Evolutionary conservation across 2,329 filamentous ascomycete species (phyloP).

Genomic region (Neonectria punicea): DNA sequence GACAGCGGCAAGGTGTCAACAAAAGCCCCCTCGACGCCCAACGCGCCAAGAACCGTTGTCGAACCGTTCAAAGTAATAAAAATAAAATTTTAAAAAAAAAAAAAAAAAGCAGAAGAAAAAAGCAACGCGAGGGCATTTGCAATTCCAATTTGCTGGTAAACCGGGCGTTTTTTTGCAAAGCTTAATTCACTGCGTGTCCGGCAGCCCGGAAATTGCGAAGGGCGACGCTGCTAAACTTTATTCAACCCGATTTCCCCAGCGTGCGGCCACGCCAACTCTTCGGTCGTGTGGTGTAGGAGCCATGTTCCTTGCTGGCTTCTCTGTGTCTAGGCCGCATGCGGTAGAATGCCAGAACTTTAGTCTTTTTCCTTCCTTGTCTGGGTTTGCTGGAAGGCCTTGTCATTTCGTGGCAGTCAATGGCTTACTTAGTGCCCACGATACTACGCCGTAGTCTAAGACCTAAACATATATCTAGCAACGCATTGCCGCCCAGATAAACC

Average conservation of each 20-base stretch:
- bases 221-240: neutral
- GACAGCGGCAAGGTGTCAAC: neutral
- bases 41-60: neutral
- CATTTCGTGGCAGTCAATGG: neutral
- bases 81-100: too few relatives aligned
- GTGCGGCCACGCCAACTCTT: neutral
- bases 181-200: neutral
- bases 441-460: neutral
- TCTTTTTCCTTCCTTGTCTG: neutral
- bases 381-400: neutral
- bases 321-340: neutral
- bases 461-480: neutral
- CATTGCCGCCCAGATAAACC: neutral
- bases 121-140: neutral
- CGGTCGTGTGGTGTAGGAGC: neutral
- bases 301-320: neutral
- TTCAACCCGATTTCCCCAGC: neutral
- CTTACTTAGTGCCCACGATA: neutral
- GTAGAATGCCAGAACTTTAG: neutral
- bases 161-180: neutral
- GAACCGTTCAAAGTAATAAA: too few relatives aligned
- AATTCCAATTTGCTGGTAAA: neutral
- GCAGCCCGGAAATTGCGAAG: slow-evolving; percentile 1
- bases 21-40: neutral
- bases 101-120: too few relatives aligned